A percentile compares a stretch with the other conserved stretches of the same genome.
These are phyloP conservation scores for bread wheat (Triticum aestivum) DNA, from an alignment of 176 grass and related monocot species.

Conservation along the genomic window DNA sequence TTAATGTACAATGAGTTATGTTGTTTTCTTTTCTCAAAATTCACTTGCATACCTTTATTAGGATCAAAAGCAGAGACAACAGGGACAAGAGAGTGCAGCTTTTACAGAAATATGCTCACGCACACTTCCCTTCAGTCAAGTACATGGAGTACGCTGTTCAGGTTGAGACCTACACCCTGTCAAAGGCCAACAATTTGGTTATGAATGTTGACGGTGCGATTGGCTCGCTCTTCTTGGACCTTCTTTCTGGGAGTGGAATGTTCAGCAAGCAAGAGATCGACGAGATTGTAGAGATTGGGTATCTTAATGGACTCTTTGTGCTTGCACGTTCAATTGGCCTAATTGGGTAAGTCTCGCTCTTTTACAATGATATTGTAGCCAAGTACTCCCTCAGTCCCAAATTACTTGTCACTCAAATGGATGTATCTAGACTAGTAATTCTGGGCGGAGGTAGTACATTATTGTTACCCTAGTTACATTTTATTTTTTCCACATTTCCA, in stretches of 20 bases:
- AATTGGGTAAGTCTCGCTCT: slow-evolving; percentile 66
- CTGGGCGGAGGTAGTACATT: neutral
- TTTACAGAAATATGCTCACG: slow-evolving; percentile 93
- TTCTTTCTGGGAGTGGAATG: slow-evolving; percentile 96
- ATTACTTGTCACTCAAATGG: too few species aligned
- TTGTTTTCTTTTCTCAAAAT: neutral
- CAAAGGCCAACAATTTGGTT: slow-evolving; percentile 91
- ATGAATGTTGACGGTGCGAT: slow-evolving; percentile 84
- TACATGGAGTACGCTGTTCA: slow-evolving; percentile 93
- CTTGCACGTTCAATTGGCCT: slow-evolving; percentile 94
- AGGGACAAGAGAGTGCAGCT: slow-evolving; percentile 97
- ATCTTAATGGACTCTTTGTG: slow-evolving; percentile 96
- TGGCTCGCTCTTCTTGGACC: slow-evolving; percentile 93
- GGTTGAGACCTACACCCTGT: slow-evolving; percentile 90
- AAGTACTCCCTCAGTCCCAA: too few species aligned
- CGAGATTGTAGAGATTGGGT: slow-evolving; percentile 91
- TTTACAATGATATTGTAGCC: neutral
- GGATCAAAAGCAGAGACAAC: slow-evolving; percentile 99
- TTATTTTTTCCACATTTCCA: neutral
- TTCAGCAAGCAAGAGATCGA: slow-evolving; percentile 94
- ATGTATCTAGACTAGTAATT: too few species aligned
- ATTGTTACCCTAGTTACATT: neutral
- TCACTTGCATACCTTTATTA: slow-evolving; percentile 18
- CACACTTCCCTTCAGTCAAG: slow-evolving; percentile 86
- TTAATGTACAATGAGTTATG: neutral